Evolutionary conservation across 257 asterid species (phyloP), one percentile per base, ranked within the genome.

Genomic region (Gentiana straminea): DNA sequence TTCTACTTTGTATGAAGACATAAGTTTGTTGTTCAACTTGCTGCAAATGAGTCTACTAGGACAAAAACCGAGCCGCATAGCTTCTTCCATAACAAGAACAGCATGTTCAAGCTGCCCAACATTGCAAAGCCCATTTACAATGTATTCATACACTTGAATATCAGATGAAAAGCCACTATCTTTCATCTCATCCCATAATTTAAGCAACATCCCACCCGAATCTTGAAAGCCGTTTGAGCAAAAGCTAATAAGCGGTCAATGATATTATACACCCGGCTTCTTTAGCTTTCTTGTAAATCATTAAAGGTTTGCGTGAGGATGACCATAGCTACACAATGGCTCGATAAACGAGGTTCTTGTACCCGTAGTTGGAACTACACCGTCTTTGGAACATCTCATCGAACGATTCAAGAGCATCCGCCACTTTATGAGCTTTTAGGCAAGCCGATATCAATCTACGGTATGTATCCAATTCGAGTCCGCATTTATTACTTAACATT

Each of bases 251-350:
- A 4, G 86, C 80, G 3, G 70, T 73, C 61, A 78, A n/a, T 1
- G 98, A 91, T 66, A 87, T 71, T 60, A 45, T 67, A 54, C 95
- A 84, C 51, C 92, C 92, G 35, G 75, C 78, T 71, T 87, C 81
- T 68, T 74, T 81, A 3, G 94, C 94, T 73, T 79, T 84, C 69
- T 84, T 81, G 52, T 91, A 84, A 47, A 91, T 71, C 83, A 79
- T 68, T 74, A 91, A 56, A 11, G 95, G n/a, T n/a, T 95, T 58
- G 98, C 96, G 59, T 91, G 79, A 43, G 98, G 98, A 33, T 95
- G 98, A 44, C 98, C 98, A 35, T 91, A 84, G 65, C 86, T 59
- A 60, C 95, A 91, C 79, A 90, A 55, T 49, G 86, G 86, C 58
- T 70, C 79, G 15, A 87, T 69, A 52, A 91, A 80, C 37, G 78